phyloP scores from a whole-genome alignment of 169 alveolate genomes.

The Theileria sp. region DNA sequence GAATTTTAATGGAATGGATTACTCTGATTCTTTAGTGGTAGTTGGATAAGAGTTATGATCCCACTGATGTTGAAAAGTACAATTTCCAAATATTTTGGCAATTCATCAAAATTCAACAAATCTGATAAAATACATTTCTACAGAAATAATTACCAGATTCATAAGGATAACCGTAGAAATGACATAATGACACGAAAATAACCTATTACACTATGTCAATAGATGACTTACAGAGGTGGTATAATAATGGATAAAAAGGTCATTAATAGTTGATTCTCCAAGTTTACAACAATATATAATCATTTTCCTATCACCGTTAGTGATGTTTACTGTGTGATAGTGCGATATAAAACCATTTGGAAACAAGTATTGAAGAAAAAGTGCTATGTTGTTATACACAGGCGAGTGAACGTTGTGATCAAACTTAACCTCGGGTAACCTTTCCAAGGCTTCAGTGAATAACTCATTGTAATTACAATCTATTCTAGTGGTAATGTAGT shows the following conservation, averaged over 20 bases:
- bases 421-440: slow-evolving; percentile 13
- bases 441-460: slow-evolving; percentile 1
- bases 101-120: background rate
- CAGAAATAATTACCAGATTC: background rate
- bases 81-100: background rate
- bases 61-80: background rate
- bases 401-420: background rate
- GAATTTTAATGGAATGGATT: background rate
- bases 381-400: background rate
- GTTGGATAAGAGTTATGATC: background rate
- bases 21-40: slow-evolving; percentile 17
- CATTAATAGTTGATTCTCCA: background rate
- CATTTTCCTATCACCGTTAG: background rate
- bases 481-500: background rate
- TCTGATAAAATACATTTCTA: background rate
- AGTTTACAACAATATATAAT: background rate
- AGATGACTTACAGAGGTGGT: background rate
- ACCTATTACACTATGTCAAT: background rate
- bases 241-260: background rate
- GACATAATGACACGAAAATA: background rate
- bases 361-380: background rate
- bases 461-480: background rate
- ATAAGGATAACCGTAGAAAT: background rate
- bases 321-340: background rate
- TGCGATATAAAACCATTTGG: slow-evolving; percentile 18